phyloP scores from a whole-genome alignment of 495 filamentous ascomycete genomes.

The Neurospora pannonica region DNA sequence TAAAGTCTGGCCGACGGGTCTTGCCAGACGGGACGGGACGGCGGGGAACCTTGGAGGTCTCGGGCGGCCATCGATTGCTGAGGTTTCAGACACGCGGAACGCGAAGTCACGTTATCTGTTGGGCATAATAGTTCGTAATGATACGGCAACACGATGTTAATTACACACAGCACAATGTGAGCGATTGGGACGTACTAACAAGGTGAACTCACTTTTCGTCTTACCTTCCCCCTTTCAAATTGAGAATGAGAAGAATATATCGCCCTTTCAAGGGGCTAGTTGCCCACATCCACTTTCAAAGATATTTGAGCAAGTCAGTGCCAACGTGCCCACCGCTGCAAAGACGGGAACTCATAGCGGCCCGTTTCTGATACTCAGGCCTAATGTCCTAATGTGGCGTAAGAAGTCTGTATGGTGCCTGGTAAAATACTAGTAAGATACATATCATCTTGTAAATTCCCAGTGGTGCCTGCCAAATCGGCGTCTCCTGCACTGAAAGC shows the following conservation, averaged over 20 bases:
- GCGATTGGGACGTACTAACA: neutral
- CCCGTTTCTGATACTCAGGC: neutral
- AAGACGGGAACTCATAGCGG: neutral
- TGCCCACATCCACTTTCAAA: neutral
- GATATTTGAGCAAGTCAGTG: neutral
- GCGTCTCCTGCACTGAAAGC: neutral
- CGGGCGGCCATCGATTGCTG: neutral
- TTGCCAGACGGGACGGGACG: neutral
- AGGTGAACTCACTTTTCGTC: neutral
- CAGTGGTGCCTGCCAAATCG: neutral
- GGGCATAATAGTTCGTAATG: neutral
- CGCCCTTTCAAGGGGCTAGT: neutral
- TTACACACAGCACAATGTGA: neutral
- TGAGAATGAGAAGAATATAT: neutral
- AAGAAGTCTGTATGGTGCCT: neutral
- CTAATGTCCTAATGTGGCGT: neutral
- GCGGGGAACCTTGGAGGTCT: neutral
- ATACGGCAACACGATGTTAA: neutral
- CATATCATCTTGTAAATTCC: neutral
- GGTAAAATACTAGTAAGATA: neutral
- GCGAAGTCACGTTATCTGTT: neutral
- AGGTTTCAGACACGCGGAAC: constrained; percentile 1
- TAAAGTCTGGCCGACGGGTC: neutral
- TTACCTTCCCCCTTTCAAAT: neutral
- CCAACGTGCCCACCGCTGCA: neutral